Evolutionary conservation across 2,329 filamentous ascomycete species (phyloP).

Genomic region (Nemania sp.): DNA sequence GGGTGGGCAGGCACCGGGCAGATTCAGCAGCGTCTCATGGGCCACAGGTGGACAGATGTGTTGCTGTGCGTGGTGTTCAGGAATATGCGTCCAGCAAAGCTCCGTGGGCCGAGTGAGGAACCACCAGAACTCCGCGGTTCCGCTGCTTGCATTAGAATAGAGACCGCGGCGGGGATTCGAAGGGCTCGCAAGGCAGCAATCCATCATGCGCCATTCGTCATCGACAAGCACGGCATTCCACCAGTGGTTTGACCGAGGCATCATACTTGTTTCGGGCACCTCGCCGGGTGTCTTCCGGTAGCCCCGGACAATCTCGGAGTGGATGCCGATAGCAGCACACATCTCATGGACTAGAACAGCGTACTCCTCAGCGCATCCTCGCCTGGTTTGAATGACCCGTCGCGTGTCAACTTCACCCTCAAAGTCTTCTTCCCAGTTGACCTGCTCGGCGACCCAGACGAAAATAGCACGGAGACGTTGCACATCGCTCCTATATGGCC

Average conservation of each 20-base stretch:
- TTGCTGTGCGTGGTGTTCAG: constrained; percentile 84
- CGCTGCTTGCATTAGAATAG: constrained; percentile 74
- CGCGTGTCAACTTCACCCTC: constrained; percentile 83
- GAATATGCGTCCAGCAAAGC: constrained; percentile 94
- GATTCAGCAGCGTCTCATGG: constrained; percentile 80
- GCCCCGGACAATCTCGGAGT: constrained; percentile 84
- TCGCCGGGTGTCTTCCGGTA: constrained; percentile 93
- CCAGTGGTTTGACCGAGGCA: constrained; percentile 92
- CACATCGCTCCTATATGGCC: constrained; percentile 91
- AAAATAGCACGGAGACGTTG: constrained; percentile 94
- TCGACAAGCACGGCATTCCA: constrained; percentile 96
- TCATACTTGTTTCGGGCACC: constrained; percentile 74
- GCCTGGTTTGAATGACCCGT: constrained; percentile 80
- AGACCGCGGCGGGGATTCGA: constrained; percentile 80
- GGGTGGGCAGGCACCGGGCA: constrained; percentile 83
- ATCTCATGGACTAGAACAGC: constrained; percentile 88
- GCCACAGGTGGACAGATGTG: constrained; percentile 89
- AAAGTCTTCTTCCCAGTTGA: constrained; percentile 94
- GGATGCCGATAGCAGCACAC: constrained; percentile 86
- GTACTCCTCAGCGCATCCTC: constrained; percentile 87
- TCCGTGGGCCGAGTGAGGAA: constrained; percentile 90
- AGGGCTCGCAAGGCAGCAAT: constrained; percentile 88
- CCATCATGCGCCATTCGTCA: constrained; percentile 94
- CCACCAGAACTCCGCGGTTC: constrained; percentile 84
- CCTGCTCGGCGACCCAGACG: constrained; percentile 94